These are phyloP conservation scores for Teunomyces stri DNA, from an alignment of 805 yeast species.

Conservation along the genomic window DNA sequence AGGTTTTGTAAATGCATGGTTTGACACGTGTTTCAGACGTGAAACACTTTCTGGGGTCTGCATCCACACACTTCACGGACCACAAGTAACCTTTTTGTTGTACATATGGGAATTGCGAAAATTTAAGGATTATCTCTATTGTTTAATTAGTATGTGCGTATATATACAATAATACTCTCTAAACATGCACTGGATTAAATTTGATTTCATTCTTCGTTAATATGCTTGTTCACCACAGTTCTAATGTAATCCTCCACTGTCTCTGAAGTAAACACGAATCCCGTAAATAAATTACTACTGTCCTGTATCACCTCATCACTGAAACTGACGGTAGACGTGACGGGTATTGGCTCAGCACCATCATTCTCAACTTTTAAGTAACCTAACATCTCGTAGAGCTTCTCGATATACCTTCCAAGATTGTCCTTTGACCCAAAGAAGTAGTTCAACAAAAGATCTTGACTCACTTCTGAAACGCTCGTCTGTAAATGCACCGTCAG, in stretches of 20 bases:
- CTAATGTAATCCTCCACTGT: slow-evolving; percentile 23
- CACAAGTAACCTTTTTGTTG: too few relatives aligned
- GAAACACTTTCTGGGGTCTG: background rate
- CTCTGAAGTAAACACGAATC: slow-evolving; percentile 17
- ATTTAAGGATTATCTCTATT: background rate
- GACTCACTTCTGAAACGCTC: slow-evolving; percentile 3
- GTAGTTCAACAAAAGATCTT: slow-evolving; percentile 17
- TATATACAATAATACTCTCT: background rate
- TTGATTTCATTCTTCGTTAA: background rate
- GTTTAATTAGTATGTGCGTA: background rate
- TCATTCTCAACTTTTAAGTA: slow-evolving; percentile 12
- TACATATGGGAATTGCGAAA: too few relatives aligned
- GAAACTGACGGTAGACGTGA: slow-evolving; percentile 15
- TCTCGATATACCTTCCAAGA: slow-evolving; percentile 18
- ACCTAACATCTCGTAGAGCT: slow-evolving; percentile 23
- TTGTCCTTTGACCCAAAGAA: slow-evolving; percentile 27
- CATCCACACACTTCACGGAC: too few relatives aligned
- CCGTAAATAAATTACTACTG: slow-evolving; percentile 14
- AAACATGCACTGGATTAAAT: background rate
- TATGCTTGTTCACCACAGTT: slow-evolving; percentile 13
- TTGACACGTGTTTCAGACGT: background rate
- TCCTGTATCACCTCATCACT: slow-evolving; percentile 17
- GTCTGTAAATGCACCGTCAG: background rate
- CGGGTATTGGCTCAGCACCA: slow-evolving; percentile 7
- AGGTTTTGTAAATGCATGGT: background rate